phyloP scores from a whole-genome alignment of 1,139 yeast genomes.

The Kodamaea fungicola region DNA sequence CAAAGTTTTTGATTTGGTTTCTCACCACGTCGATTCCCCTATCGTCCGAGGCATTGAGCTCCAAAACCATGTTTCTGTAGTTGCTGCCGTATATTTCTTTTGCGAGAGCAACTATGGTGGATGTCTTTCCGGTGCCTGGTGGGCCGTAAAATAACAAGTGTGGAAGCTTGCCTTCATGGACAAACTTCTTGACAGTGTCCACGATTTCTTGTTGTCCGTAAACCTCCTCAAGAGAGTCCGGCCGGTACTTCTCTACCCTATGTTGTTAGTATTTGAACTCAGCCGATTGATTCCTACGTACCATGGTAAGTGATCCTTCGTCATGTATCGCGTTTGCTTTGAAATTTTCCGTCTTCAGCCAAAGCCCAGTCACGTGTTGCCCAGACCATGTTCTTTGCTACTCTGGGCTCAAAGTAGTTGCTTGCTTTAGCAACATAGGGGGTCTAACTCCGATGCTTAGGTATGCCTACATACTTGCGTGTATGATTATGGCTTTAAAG shows the following conservation, averaged over 20 bases:
- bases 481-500: no score
- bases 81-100: constrained; percentile 85
- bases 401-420: no score
- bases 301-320: constrained; percentile 38
- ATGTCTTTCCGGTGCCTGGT: constrained; percentile 97
- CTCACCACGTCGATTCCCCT: constrained; percentile 86
- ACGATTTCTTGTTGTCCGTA: constrained; percentile 90
- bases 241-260: constrained; percentile 96
- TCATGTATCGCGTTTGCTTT: background rate
- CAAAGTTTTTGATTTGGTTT: constrained; percentile 80
- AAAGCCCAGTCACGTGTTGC: no score
- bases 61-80: constrained; percentile 85
- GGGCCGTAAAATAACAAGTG: constrained; percentile 94
- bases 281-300: constrained; percentile 19
- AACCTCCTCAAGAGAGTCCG: constrained; percentile 76
- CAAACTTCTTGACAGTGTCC: constrained; percentile 76
- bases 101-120: constrained; percentile 89
- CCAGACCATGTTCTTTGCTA: no score
- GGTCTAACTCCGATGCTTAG: no score
- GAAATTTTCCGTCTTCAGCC: no score
- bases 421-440: no score
- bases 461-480: no score
- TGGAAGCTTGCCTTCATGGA: constrained; percentile 79
- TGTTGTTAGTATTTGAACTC: constrained; percentile 18
- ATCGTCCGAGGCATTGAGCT: constrained; percentile 84